Percentiles rank a stretch among this genome's conserved stretches.
Conservation (phyloP, 495 filamentous ascomycete species). For the Acidomyces sp. region DNA sequence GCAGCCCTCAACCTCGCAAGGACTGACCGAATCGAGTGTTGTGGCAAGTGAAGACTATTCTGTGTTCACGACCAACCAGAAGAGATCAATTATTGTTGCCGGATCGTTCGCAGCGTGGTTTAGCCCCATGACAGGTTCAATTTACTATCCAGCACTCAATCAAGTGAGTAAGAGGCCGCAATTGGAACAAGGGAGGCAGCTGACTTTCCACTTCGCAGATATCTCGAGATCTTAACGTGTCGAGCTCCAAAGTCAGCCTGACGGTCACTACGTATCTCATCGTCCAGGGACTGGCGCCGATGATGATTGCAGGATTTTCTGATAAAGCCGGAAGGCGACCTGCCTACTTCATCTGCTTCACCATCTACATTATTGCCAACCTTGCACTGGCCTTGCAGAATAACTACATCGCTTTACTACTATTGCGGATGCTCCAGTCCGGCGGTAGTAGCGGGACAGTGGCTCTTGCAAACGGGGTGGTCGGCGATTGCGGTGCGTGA, state of each 20-base stretch:
- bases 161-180: not conserved
- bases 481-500: slow-evolving; percentile 36
- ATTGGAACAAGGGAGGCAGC: not conserved
- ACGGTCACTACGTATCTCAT: slow-evolving; percentile 21
- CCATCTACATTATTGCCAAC: slow-evolving; percentile 35
- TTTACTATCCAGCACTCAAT: slow-evolving; percentile 19
- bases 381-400: slow-evolving; percentile 37
- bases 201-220: too few relatives aligned
- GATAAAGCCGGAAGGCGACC: slow-evolving; percentile 37
- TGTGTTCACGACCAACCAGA: slow-evolving; percentile 13
- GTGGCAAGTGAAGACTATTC: slow-evolving; percentile 15
- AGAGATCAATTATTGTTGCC: slow-evolving; percentile 13
- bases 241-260: slow-evolving; percentile 12
- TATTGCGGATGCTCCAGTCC: slow-evolving; percentile 39
- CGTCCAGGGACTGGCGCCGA: slow-evolving; percentile 36
- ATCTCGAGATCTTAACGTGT: slow-evolving; percentile 10
- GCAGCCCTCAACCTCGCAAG: too few relatives aligned
- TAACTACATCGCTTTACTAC: slow-evolving; percentile 35
- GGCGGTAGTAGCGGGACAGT: slow-evolving; percentile 36
- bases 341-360: slow-evolving; percentile 33
- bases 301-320: slow-evolving; percentile 36
- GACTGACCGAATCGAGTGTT: not conserved
- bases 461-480: slow-evolving; percentile 31
- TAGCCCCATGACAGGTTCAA: slow-evolving; percentile 11
- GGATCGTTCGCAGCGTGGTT: slow-evolving; percentile 9